phyloP scores from a whole-genome alignment of 345 rosid species.

The Firmiana major region DNA sequence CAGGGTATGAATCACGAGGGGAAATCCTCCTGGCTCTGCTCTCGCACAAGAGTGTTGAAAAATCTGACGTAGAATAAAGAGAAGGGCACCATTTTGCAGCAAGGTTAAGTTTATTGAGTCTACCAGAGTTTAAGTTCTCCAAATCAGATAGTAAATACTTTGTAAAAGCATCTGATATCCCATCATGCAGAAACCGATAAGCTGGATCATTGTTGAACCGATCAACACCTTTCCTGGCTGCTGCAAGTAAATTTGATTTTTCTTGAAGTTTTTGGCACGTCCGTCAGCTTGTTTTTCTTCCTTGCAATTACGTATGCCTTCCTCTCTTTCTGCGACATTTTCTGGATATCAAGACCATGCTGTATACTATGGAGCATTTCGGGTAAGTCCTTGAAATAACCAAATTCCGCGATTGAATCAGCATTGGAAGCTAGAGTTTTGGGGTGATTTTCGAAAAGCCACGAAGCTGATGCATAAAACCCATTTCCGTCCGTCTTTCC shows the following conservation, averaged over 20 bases:
- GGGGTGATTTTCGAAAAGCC: constrained; percentile 4
- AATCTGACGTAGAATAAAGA: not conserved
- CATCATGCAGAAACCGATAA: not conserved
- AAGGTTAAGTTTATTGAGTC: not conserved
- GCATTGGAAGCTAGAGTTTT: not conserved
- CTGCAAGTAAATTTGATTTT: not conserved
- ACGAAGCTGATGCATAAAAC: constrained; percentile 1
- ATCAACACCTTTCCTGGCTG: not conserved
- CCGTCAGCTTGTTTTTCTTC: not conserved
- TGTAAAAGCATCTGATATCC: not conserved
- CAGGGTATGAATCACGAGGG: not conserved
- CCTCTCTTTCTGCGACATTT: not conserved
- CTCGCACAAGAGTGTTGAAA: not conserved
- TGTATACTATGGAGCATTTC: not conserved
- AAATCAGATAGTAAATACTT: not conserved
- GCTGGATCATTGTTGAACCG: not conserved
- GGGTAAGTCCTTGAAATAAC: constrained; percentile 5
- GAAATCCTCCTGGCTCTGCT: not conserved
- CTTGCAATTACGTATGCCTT: not conserved
- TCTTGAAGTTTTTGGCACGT: not conserved
- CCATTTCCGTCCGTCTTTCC: constrained; percentile 4
- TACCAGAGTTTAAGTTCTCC: not conserved
- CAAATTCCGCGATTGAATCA: not conserved
- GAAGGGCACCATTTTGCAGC: constrained; percentile 17
- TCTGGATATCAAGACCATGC: not conserved